These are phyloP conservation scores for Penicillium egyptiacum DNA, from an alignment of 495 filamentous ascomycete species.

Conservation along the genomic window DNA sequence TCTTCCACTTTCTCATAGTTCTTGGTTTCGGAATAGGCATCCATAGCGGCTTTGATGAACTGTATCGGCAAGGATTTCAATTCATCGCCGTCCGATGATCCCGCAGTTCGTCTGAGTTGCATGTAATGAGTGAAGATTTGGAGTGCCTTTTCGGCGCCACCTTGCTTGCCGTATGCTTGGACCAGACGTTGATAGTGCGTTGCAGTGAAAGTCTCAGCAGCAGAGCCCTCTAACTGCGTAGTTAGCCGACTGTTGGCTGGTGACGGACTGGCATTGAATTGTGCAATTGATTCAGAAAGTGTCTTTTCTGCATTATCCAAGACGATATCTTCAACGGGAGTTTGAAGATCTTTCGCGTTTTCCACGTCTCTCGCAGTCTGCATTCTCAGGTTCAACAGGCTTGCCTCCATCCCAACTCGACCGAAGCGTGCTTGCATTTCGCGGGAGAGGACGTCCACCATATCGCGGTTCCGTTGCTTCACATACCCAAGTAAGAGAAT, in stretches of 20 bases:
- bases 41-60: slow-evolving; percentile 67
- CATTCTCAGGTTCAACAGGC: slow-evolving; percentile 48
- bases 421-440: slow-evolving; percentile 53
- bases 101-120: slow-evolving; percentile 31
- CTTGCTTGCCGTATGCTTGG: slow-evolving; percentile 57
- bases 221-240: slow-evolving; percentile 15
- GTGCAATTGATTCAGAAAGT: slow-evolving; percentile 32
- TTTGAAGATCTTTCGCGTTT: slow-evolving; percentile 10
- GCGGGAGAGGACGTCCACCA: slow-evolving; percentile 53
- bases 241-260: slow-evolving; percentile 25
- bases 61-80: slow-evolving; percentile 47
- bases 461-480: slow-evolving; percentile 45
- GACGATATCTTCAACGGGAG: slow-evolving; percentile 16
- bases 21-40: slow-evolving; percentile 52
- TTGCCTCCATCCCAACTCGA: slow-evolving; percentile 42
- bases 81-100: slow-evolving; percentile 19
- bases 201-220: slow-evolving; percentile 39
- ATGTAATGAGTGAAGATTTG: slow-evolving; percentile 58
- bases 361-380: slow-evolving; percentile 37
- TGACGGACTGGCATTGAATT: slow-evolving; percentile 29
- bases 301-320: slow-evolving; percentile 40
- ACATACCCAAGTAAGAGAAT: slow-evolving; percentile 69
- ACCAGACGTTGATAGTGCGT: slow-evolving; percentile 62
- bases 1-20: slow-evolving; percentile 59
- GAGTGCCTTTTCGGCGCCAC: slow-evolving; percentile 53